phyloP scores from a whole-genome alignment of 208 protist genomes.

The Trypanosoma conorhini region DNA sequence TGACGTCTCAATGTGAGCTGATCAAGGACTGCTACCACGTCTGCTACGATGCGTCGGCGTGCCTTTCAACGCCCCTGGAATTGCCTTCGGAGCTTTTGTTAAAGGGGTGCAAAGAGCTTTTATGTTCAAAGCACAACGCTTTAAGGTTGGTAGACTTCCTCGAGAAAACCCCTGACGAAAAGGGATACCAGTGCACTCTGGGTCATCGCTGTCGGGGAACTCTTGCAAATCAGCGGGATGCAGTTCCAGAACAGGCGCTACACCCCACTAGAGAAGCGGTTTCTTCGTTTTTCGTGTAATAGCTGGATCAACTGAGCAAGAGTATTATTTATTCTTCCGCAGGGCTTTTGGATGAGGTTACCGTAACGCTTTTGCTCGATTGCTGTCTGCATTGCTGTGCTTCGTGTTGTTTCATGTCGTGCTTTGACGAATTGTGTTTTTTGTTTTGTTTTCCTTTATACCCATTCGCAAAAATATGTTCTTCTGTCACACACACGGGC shows the following conservation, averaged over 20 bases:
- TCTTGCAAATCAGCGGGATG: slow-evolving; percentile 17
- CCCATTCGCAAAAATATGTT: background rate
- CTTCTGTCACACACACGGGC: background rate
- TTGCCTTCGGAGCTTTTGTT: slow-evolving; percentile 42
- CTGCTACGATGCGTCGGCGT: slow-evolving; percentile 68
- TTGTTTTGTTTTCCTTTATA: background rate
- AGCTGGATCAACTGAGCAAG: background rate
- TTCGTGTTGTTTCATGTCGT: background rate
- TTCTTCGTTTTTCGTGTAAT: slow-evolving; percentile 79
- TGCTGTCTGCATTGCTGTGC: background rate
- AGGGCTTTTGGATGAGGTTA: background rate
- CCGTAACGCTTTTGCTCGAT: background rate
- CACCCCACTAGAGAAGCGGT: slow-evolving; percentile 45
- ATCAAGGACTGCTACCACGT: slow-evolving; percentile 79
- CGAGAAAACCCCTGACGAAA: slow-evolving; percentile 53
- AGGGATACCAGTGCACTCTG: slow-evolving; percentile 65
- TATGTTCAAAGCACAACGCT: slow-evolving; percentile 77
- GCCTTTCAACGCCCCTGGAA: slow-evolving; percentile 79
- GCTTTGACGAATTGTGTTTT: background rate
- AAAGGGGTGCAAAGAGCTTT: slow-evolving; percentile 58
- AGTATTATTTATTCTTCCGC: background rate
- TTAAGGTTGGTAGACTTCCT: slow-evolving; percentile 78
- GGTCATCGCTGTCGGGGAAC: slow-evolving; percentile 70
- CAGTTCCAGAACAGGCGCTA: slow-evolving; percentile 7
- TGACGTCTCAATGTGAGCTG: slow-evolving; percentile 47